A percentile compares a stretch with the other conserved stretches of the same genome.
Evolutionary conservation across 73 alveolate species (phyloP).

Genomic region (Paraurostyla sp.): DNA sequence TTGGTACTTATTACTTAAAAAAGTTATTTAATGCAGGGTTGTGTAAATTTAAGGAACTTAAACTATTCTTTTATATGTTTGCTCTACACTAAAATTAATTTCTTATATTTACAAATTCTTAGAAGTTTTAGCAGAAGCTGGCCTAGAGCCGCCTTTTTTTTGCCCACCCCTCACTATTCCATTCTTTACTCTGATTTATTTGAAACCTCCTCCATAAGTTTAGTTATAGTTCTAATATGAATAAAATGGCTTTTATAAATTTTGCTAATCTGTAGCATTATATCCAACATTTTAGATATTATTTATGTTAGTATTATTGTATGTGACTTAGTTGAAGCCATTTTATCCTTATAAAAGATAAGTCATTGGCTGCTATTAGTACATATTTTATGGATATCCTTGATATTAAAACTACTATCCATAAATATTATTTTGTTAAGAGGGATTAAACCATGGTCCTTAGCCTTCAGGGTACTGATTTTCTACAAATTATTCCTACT

Average conservation of each 20-base stretch:
- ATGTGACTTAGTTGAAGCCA: neutral
- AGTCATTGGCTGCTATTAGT: no score
- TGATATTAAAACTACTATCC: no score
- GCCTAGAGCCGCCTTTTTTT: conserved; percentile 4
- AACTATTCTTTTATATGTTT: neutral
- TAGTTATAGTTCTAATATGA: neutral
- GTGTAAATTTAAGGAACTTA: neutral
- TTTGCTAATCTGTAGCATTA: neutral
- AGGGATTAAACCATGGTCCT: no score
- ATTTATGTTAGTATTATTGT: no score
- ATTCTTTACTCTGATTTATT: neutral
- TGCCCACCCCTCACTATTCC: neutral
- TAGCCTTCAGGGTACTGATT: no score
- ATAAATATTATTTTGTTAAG: no score
- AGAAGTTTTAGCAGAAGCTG: neutral
- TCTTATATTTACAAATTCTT: neutral
- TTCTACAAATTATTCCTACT: no score
- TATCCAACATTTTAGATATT: neutral
- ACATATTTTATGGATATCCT: no score
- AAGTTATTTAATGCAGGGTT: neutral
- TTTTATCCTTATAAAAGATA: no score
- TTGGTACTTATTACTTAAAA: neutral
- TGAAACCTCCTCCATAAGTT: neutral
- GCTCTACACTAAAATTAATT: neutral
- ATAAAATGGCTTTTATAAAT: neutral